Evolutionary conservation across 148 eudicot species (phyloP).

Genomic region (Vaccinium macrocarpon): DNA sequence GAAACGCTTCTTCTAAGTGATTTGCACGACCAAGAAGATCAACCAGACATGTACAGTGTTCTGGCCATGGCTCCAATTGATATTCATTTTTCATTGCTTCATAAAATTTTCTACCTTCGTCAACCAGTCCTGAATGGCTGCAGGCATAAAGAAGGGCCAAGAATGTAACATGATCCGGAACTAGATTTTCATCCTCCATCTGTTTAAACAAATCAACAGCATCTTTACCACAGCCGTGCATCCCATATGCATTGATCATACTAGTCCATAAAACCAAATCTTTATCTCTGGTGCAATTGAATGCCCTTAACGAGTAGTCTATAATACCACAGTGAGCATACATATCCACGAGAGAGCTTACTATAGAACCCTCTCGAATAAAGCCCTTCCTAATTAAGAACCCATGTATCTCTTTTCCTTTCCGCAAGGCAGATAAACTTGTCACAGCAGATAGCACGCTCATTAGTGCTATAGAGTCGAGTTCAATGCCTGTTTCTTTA

Average conservation of each 20-base stretch:
- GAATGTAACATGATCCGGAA: constrained; percentile 82
- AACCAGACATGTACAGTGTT: constrained; percentile 82
- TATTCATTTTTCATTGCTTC: constrained; percentile 48
- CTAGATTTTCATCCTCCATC: constrained; percentile 46
- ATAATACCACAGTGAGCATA: constrained; percentile 73
- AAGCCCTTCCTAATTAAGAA: constrained; percentile 55
- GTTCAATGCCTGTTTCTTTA: constrained; percentile 46
- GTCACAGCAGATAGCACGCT: constrained; percentile 64
- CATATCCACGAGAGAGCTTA: constrained; percentile 84
- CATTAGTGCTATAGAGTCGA: constrained; percentile 61
- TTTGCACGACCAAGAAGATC: constrained; percentile 91
- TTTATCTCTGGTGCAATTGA: constrained; percentile 38
- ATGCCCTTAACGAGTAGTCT: constrained; percentile 56
- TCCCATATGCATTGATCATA: constrained; percentile 80
- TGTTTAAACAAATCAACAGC: constrained; percentile 52
- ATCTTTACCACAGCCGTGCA: constrained; percentile 61
- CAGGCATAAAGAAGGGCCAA: constrained; percentile 83
- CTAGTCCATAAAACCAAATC: constrained; percentile 72
- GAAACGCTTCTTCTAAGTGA: constrained; percentile 66
- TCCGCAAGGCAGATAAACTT: constrained; percentile 59
- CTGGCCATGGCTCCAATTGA: constrained; percentile 75
- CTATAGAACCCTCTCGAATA: constrained; percentile 46
- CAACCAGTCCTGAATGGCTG: constrained; percentile 72
- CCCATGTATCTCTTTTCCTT: constrained; percentile 89
- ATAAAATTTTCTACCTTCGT: constrained; percentile 58